phyloP scores from a whole-genome alignment of 2,329 filamentous ascomycete species.

The Colletotrichum navitas region DNA sequence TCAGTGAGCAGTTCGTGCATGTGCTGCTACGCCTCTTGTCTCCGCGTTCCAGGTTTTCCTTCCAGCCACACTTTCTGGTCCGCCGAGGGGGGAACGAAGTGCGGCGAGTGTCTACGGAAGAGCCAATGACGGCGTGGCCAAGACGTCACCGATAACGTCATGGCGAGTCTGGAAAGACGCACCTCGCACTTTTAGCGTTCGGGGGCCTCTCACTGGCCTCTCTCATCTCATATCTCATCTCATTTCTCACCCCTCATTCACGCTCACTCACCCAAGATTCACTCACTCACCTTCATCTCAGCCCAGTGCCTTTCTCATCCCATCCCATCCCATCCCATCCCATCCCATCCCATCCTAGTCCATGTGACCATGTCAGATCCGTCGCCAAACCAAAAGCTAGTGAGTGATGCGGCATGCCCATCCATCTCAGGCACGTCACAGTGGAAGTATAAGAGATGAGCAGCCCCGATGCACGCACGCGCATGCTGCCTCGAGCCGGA shows the following conservation, averaged over 20 bases:
- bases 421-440: slow-evolving; percentile 18
- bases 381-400: not conserved
- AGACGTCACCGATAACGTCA: slow-evolving; percentile 44
- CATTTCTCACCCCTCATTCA: not conserved
- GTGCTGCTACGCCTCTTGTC: slow-evolving; percentile 6
- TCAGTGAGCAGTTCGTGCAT: slow-evolving; percentile 33
- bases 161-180: not conserved
- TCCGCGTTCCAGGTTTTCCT: slow-evolving; percentile 36
- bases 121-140: slow-evolving; percentile 29
- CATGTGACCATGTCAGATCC: not conserved
- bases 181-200: slow-evolving; percentile 11
- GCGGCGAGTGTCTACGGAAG: slow-evolving; percentile 38
- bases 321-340: not conserved
- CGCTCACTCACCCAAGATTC: not conserved
- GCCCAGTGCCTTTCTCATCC: not conserved
- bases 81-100: slow-evolving; percentile 4
- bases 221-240: not conserved
- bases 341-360: not conserved
- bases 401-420: not conserved
- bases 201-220: not conserved
- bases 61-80: slow-evolving; percentile 39
- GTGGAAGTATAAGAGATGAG: slow-evolving; percentile 14
- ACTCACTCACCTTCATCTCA: not conserved
- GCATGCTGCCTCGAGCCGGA: not conserved
- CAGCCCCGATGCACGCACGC: slow-evolving; percentile 7